Base-by-base conservation (phyloP, 2,329 filamentous ascomycete genomes). In the Paradendryphiella salina region DNA sequence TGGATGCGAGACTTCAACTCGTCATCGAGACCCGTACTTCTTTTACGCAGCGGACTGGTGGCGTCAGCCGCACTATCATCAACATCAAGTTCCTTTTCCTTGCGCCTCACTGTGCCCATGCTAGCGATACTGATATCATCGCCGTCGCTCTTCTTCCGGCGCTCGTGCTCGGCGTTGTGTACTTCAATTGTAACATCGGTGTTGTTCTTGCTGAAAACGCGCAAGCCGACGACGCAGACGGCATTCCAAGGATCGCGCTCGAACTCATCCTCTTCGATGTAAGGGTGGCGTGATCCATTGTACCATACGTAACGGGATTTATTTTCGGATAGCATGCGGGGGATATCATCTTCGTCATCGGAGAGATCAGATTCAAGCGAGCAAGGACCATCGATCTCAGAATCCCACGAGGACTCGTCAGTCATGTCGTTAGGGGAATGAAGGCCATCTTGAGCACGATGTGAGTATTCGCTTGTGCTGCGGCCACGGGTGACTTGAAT, bases 181-280 rank as follows among this genome's bases (percentile, higher is more conserved):
- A 84, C 80, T 55, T 79, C 75, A 14, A 85, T 76, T 3, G 72
- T 76, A 29, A 84, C 75, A 21, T 75, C 73, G 0, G 70, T 72
- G 35, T 82, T 59, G 54, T 82, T 79, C 52, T 80, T 77, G 8
- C 77, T 79, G 60, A 83, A 85, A 0, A 85, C 82, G 5, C 81
- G 74, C 23, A 85, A 65, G 0, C 83, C 83, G 4, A 85, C 77
- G 13, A 85, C 81, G 54, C 81, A 83, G 1, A 84, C 76, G 0
- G 83, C 83, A 59, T 85, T 84, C 83, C 83, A 85, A 0, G 81
- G 81, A 52, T 80, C 78, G 14, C 74, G 71, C 34, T 72, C 74
- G 44, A 79, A 77, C 29, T 78, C 73, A 21, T 76, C 75, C 36
- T 75, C 71, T 1, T 69, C 66, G 5, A 70, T 48, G 21, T 62